Evolutionary conservation across 352 stramenopile genomes (phyloP), one percentile per base, ranked within the genome.

Genomic region (Globisporangium emineosum): DNA sequence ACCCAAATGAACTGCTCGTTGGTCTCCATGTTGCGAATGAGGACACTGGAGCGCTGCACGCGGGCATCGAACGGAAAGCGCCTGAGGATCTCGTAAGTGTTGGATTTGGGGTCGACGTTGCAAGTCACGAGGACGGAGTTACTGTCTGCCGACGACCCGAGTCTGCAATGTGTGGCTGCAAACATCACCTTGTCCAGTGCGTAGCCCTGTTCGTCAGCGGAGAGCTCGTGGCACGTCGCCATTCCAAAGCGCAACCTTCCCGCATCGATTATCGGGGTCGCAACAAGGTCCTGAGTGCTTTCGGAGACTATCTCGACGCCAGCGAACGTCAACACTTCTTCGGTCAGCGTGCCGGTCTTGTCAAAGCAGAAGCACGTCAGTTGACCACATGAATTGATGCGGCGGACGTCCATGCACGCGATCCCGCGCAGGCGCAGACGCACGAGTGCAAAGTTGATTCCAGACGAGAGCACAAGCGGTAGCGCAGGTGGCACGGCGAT

Each of bases 321-420:
- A 21, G 23, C 57, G 53, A 90, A 88, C 33, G 88, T 74, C 19
- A 91, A 52, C 40, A 80, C 75, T 15, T 93, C 84, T 32, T 73
- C 82, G 3, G 84, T 89, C 5, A 93, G 67, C 13, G 84, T 93
- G 3, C 84, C 84, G 5, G 84, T 91, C 71, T 93, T 93, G 71
- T 93, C 84, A 37, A 93, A 93, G 66, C 81, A 91, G 37, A 91
- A 91, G 40, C 76, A 88, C 43, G 89, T 67, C 7, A 93, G 65
- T 45, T 93, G 81, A 1, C 83, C 83, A 2, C 76, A 73, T 27
- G 88, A 68, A 62, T 90, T 91, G 65, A 93, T 76, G 5, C 82
- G 77, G 51, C 85, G 68, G 9, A 81, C 65, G 63, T 92, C 75
- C 29, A 91, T 84, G 59, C 83, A 91, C 52, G 78, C 82, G 29